Evolutionary conservation across 2,329 filamentous ascomycete species (phyloP).

Genomic region (Claviceps spartinae): DNA sequence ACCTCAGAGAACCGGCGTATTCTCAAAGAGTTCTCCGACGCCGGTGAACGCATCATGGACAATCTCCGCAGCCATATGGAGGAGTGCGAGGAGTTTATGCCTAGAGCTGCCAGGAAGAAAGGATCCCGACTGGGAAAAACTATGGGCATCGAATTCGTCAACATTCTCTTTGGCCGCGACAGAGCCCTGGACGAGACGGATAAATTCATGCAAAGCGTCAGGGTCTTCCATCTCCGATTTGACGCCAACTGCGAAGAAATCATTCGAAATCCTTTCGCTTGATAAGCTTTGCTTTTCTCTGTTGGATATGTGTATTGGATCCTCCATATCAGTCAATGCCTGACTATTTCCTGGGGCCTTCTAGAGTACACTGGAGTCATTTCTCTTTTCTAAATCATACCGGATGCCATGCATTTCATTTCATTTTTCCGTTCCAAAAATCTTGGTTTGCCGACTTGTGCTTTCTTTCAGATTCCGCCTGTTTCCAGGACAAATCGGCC

Average conservation of each 20-base stretch:
- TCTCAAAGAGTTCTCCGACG: slow-evolving; percentile 80
- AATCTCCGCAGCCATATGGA: slow-evolving; percentile 80
- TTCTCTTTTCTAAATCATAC: background rate
- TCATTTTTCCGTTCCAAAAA: too few relatives aligned
- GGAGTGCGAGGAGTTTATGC: slow-evolving; percentile 88
- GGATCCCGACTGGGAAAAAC: slow-evolving; percentile 66
- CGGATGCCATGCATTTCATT: too few relatives aligned
- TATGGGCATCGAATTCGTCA: slow-evolving; percentile 87
- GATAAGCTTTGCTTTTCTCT: slow-evolving; percentile 11
- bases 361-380: background rate
- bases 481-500: background rate
- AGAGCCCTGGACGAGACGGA: slow-evolving; percentile 81
- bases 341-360: background rate
- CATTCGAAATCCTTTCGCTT: slow-evolving; percentile 47
- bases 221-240: slow-evolving; percentile 85
- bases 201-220: slow-evolving; percentile 79
- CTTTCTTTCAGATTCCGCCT: too few relatives aligned
- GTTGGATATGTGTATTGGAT: background rate
- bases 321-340: background rate
- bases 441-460: background rate
- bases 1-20: slow-evolving; percentile 61
- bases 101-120: slow-evolving; percentile 68
- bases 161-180: slow-evolving; percentile 87
- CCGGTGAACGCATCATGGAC: slow-evolving; percentile 73
- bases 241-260: slow-evolving; percentile 94